Evolutionary conservation across 129 eudicot genomes (phyloP).

Genomic region (Saposhnikovia divaricata): DNA sequence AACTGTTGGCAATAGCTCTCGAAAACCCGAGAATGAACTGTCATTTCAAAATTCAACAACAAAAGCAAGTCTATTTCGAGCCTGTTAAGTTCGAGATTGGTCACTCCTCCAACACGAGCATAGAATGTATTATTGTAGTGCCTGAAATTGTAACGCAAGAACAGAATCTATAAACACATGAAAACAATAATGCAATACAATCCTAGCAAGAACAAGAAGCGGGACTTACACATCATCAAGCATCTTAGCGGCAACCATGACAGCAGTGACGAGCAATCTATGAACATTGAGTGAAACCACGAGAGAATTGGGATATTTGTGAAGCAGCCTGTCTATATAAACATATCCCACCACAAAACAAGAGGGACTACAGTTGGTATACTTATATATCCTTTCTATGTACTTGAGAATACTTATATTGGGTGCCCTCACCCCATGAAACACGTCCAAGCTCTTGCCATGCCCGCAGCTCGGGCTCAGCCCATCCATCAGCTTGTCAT

Average conservation of each 20-base stretch:
- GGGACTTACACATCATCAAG: conserved; percentile 75
- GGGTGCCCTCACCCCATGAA: conserved; percentile 75
- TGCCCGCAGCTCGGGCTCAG: conserved; percentile 8
- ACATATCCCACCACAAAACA: conserved; percentile 91
- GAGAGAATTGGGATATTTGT: conserved; percentile 61
- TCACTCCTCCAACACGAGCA: conserved; percentile 61
- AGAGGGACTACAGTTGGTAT: conserved; percentile 84
- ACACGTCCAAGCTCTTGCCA: conserved; percentile 55
- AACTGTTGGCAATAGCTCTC: conserved; percentile 50
- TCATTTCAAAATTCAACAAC: conserved; percentile 39
- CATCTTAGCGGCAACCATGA: conserved; percentile 88
- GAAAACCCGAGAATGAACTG: conserved; percentile 37
- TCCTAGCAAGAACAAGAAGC: not conserved
- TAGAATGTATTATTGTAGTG: conserved; percentile 56
- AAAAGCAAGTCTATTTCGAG: conserved; percentile 47
- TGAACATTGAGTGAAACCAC: conserved; percentile 81
- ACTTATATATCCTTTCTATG: conserved; percentile 79
- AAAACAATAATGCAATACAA: too few relatives aligned
- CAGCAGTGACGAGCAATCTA: conserved; percentile 75
- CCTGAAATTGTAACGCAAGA: conserved; percentile 18
- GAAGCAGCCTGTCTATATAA: conserved; percentile 74
- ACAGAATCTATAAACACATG: not conserved
- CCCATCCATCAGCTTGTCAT: conserved; percentile 33
- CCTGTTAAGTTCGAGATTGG: conserved; percentile 39
- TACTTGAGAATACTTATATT: conserved; percentile 68